Base-by-base conservation (phyloP, 2,329 filamentous ascomycete genomes). In the Dryadomyces quercivorus region DNA sequence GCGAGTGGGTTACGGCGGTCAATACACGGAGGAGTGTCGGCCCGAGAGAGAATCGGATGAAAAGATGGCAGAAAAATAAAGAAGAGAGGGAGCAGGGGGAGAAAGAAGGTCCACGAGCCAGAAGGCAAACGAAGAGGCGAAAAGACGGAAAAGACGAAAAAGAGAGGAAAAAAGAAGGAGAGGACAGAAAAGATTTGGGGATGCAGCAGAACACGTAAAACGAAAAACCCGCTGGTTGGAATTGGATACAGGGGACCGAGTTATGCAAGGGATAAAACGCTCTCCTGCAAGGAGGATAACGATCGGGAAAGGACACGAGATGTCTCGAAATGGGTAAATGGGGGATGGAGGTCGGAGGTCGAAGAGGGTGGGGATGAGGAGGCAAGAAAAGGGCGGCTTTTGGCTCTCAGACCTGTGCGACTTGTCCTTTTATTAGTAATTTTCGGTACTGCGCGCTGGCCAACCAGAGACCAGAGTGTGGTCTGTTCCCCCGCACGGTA, bases 281-380 rank as follows among this genome's bases (percentile, higher is more conserved):
- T 44, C n/a, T 52, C 31, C 20, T 48, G 46, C 34, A 52, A 16
- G 49, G 22, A 56, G 31, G 52, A 21, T 34, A 46, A 55, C 21
- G 56, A 59, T 63, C 61, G 63, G 59, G 57, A 55, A 51, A n/a
- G 21, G 55, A 36, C 36, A 50, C 18, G 20, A 42, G 20, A 42
- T 42, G 49, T 42, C 49, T 51, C 49, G 38, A 51, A n/a, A 16
- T 21, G 20, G n/a, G n/a, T n/a, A n/a, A n/a, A n/a, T n/a, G n/a
- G n/a, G 49, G 21, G 21, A 38, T 50, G 36, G 22, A 21, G 49
- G 21, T 43, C 10, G 36, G 22, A 21, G 49, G 21, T 43, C 10
- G 42, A 36, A 43, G n/a, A 20, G 46, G 22, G 45, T 48, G 36
- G 20, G 42, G 36, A 18, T 21, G 50, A 53, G 50, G 52, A 50